A percentile compares a stretch with the other conserved stretches of the same genome.
Conservation (phyloP, 2,329 filamentous ascomycete species). For the Penicillium occitanis region DNA sequence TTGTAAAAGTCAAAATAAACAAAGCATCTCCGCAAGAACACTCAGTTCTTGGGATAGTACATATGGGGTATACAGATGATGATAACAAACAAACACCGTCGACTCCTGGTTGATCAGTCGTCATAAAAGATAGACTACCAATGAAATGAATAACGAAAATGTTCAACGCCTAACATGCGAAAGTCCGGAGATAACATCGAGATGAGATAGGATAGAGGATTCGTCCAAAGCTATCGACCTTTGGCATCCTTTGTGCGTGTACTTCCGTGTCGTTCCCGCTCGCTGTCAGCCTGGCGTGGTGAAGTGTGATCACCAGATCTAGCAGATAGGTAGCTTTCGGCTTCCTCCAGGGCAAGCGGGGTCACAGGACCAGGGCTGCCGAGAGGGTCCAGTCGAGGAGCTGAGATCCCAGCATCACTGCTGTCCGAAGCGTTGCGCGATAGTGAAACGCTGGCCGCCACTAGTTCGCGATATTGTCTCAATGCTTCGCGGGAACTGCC, state of each 20-base stretch:
- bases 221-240: conserved; percentile 13
- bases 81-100: neutral
- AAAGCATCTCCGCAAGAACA: neutral
- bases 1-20: neutral
- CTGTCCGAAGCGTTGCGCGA: conserved; percentile 32
- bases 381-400: conserved; percentile 47
- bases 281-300: conserved; percentile 21
- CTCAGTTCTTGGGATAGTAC: neutral
- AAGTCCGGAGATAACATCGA: neutral
- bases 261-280: conserved; percentile 16
- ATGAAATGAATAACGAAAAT: neutral
- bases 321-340: conserved; percentile 43
- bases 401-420: conserved; percentile 38
- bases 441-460: conserved; percentile 36
- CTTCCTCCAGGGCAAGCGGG: conserved; percentile 44
- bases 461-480: conserved; percentile 46
- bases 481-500: conserved; percentile 41
- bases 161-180: neutral
- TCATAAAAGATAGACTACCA: neutral
- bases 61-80: conserved; percentile 14
- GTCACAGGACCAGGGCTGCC: conserved; percentile 50
- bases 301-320: conserved; percentile 26
- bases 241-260: conserved; percentile 17
- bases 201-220: neutral
- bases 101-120: neutral